Evolutionary conservation across 2,329 filamentous ascomycete species (phyloP).

Genomic region (Paraphoma chrysanthemicola): DNA sequence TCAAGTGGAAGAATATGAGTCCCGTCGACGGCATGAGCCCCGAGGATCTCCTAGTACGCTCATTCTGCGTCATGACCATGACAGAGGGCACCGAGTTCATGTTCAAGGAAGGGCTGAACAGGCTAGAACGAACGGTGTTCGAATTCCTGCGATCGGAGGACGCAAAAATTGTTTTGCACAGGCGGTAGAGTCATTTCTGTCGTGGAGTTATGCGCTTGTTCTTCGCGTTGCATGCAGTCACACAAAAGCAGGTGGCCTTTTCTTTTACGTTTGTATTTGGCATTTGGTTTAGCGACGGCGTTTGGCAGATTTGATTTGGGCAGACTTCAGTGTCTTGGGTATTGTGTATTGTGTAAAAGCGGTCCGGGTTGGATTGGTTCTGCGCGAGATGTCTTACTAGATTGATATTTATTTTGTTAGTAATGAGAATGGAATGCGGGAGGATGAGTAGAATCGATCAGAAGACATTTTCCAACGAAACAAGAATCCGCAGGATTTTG

Average conservation of each 20-base stretch:
- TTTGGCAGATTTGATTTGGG: slow-evolving; percentile 12
- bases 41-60: slow-evolving; percentile 42
- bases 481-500: too few species aligned
- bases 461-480: too few species aligned
- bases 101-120: slow-evolving; percentile 42
- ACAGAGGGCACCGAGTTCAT: slow-evolving; percentile 43
- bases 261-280: not conserved
- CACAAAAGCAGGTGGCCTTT: not conserved
- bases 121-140: slow-evolving; percentile 37
- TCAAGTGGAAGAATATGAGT: slow-evolving; percentile 48
- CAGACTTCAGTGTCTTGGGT: slow-evolving; percentile 3
- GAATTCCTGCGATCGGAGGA: slow-evolving; percentile 41
- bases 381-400: slow-evolving; percentile 1
- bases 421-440: slow-evolving; percentile 3
- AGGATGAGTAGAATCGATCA: not conserved
- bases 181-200: slow-evolving; percentile 12
- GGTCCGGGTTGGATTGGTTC: not conserved
- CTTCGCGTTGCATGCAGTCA: not conserved
- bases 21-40: slow-evolving; percentile 37
- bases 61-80: slow-evolving; percentile 40
- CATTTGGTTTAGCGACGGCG: slow-evolving; percentile 33
- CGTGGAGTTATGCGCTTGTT: not conserved
- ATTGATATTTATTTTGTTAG: slow-evolving; percentile 4
- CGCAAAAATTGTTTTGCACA: slow-evolving; percentile 41
- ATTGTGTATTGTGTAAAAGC: slow-evolving; percentile 5